Evolutionary conservation across 1,284 basidiomycete genomes (phyloP), one percentile per base, ranked within the genome.

Genomic region (Boletus sp.): DNA sequence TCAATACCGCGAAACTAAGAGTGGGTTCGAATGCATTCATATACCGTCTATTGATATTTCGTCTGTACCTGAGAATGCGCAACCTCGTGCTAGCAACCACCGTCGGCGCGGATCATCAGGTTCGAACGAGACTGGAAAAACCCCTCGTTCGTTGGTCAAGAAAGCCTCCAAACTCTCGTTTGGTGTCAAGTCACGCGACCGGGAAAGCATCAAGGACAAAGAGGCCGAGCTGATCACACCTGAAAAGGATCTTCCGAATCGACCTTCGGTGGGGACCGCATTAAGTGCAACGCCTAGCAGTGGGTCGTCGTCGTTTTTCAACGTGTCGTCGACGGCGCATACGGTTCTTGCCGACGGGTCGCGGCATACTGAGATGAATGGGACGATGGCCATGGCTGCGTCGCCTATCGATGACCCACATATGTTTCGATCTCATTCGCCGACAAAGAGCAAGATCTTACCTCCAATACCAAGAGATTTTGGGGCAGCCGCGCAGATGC

Each of bases 1-100:
- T 52, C 94, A 95, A 75, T 94, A 97, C 75, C 86, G 94, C 44
- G 93, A 96, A 74, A 95, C 89, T 68, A 91, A 89, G 74, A 84
- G 88, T 58, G 97, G 97, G 1, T 99, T 96, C 74, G 97, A 98
- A 75, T 99, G 97, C 77, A 91, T 97, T 28, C 95, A 98, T 74
- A 79, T 93, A 54, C 97, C 97, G 0, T 95, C 93, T 30, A 97
- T 98, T 73, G 94, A 97, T 74, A 78, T 97, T 13, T 82, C 89
- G 8, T 90, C 91, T 37, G 81, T 95, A 16, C 77, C 78, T 37
- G 81, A 81, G 55, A 67, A 74, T 11, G 59, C 64, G 23, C 69
- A 76, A 28, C 44, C 71, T 44, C 74, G 72, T 21, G 71, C 71
- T 48, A 74, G 73, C 28, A 81, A 67, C 31, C 71, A 86, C 60